Evolutionary conservation across 805 yeast species (phyloP).

Genomic region (Ascoidea rubescens): DNA sequence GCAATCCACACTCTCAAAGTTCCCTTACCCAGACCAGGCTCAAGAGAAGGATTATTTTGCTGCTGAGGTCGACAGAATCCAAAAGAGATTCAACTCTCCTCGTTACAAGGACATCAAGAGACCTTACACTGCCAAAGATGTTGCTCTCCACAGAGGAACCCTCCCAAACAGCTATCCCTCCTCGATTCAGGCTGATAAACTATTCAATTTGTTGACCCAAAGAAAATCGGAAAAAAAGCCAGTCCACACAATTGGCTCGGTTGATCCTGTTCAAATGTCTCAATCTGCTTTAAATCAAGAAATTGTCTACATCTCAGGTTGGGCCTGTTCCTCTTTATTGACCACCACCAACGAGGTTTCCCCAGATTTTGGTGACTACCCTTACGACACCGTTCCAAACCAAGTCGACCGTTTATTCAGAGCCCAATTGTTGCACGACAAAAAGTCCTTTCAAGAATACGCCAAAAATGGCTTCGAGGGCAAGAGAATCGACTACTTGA

Average conservation of each 20-base stretch:
- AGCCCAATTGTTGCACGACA: conserved; percentile 45
- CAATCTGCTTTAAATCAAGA: conserved; percentile 40
- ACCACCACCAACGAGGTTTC: conserved; percentile 51
- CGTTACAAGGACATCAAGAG: conserved; percentile 34
- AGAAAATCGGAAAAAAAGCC: conserved; percentile 29
- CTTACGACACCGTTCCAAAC: conserved; percentile 57
- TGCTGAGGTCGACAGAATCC: conserved; percentile 22
- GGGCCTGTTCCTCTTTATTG: conserved; percentile 44
- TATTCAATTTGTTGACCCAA: conserved; percentile 29
- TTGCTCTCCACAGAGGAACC: conserved; percentile 40
- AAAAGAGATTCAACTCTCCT: conserved; percentile 35
- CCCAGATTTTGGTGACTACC: conserved; percentile 58
- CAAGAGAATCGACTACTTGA: conserved; percentile 31
- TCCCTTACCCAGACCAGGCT: conserved; percentile 21
- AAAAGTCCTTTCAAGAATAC: conserved; percentile 31
- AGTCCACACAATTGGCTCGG: conserved; percentile 43
- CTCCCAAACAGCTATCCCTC: conserved; percentile 29
- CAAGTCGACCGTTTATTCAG: conserved; percentile 46
- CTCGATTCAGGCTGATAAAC: conserved; percentile 37
- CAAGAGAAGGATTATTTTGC: conserved; percentile 19
- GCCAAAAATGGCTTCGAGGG: conserved; percentile 12
- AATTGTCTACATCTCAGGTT: conserved; percentile 43
- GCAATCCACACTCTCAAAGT: conserved; percentile 1
- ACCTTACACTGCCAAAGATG: conserved; percentile 37
- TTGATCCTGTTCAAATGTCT: conserved; percentile 50